Evolutionary conservation across 768 basidiomycete species (phyloP), one percentile per base, ranked within the genome.

Genomic region (Lactifluus hygrophoroides): DNA sequence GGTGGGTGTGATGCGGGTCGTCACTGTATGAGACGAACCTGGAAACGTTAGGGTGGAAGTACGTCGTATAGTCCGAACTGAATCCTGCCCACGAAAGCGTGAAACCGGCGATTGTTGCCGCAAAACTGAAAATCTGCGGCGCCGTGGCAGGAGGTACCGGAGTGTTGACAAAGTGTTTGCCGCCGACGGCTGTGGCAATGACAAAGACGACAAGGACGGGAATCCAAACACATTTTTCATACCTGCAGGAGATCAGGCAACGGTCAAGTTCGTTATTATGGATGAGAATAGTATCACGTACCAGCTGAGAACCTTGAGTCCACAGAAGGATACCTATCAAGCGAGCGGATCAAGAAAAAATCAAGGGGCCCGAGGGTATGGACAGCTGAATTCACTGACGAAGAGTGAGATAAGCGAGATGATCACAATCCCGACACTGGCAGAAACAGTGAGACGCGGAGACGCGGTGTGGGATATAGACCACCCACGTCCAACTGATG

Each of bases 131-230:
- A 48, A 92, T 67, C 0, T 74, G 66, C 0, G 70, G 60, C 0
- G 81, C 80, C 2, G 81, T 79, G 1, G 85, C 81, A 1, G 88
- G 83, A 10, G 66, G 71, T 1, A 74, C 70, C 0, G 77, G 74
- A 1, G 74, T 75, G 51, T 75, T 77, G 16, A 71, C 71, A 11
- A 93, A 73, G 62, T 90, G 76, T 62, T 87, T 85, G 0, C 84
- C 89, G 0, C 88, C 82, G n/a, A 88, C 74, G 3, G 86, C 89
- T 13, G 87, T 71, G 9, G 81, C 82, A 52, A 92, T 78, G 32
- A 90, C 63, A 68, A 85, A 90, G 9, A 83, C 79, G 52, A 92
- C 71, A n/a, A 89, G 66, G 17, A 89, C 79, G 0, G 91, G 90
- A 17, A 91, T 76, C 89, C 90, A 91, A 1, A 85, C 75, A 2